Conservation (phyloP, 2,329 filamentous ascomycete genomes). For the Colletotrichum cordylinicola region DNA sequence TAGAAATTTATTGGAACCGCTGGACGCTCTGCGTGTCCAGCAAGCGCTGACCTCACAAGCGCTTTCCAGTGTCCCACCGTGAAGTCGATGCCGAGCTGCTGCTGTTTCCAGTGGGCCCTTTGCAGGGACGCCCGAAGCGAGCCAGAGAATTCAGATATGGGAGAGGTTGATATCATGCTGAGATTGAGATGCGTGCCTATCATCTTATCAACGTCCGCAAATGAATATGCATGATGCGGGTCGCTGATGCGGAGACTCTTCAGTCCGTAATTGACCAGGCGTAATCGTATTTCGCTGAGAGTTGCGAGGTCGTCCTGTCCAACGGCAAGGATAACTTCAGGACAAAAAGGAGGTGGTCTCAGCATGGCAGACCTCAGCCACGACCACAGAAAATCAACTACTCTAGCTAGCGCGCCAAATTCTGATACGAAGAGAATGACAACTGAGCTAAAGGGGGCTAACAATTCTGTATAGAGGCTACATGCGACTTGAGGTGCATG, state of each 20-base stretch:
- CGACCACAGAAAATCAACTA: neutral
- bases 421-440: neutral
- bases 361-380: neutral
- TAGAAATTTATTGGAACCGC: neutral
- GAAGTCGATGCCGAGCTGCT: neutral
- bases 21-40: neutral
- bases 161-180: neutral
- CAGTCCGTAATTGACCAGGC: neutral
- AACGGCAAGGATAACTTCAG: neutral
- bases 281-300: neutral
- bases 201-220: neutral
- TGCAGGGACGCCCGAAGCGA: neutral
- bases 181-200: neutral
- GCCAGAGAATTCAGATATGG: neutral
- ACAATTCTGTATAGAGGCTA: neutral
- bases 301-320: neutral
- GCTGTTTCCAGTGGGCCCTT: neutral
- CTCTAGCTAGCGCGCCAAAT: neutral
- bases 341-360: neutral
- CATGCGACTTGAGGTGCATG: neutral
- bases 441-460: neutral
- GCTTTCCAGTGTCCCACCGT: neutral
- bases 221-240: neutral
- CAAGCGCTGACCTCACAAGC: neutral
- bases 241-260: neutral